phyloP scores from a whole-genome alignment of 768 basidiomycete species.

The Boletus patriciae region DNA sequence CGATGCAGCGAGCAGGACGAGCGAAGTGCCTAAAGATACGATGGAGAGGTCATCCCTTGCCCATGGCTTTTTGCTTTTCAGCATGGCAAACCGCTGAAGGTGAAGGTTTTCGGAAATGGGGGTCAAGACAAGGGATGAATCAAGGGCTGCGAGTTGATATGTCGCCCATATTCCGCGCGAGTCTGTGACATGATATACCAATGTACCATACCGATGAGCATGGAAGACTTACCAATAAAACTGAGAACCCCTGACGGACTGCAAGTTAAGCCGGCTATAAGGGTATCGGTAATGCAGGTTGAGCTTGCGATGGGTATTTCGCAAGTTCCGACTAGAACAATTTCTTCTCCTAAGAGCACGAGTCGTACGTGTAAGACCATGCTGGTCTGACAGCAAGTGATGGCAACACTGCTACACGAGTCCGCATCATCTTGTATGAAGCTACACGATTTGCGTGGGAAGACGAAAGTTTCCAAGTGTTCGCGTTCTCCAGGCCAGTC shows the following conservation, averaged over 20 bases:
- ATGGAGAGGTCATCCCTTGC: constrained; percentile 33
- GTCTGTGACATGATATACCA: constrained; percentile 33
- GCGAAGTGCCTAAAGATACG: constrained; percentile 55
- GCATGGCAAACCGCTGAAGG: constrained; percentile 20
- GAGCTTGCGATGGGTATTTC: constrained; percentile 22
- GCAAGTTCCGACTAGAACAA: constrained; percentile 17
- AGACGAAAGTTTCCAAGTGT: constrained; percentile 33
- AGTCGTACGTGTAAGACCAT: constrained; percentile 24
- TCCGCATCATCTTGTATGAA: constrained; percentile 25
- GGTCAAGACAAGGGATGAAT: constrained; percentile 26
- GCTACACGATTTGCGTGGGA: constrained; percentile 27
- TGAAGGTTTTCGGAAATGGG: constrained; percentile 22
- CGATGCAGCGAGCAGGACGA: constrained; percentile 54
- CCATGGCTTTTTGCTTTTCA: constrained; percentile 8
- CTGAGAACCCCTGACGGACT: constrained; percentile 51
- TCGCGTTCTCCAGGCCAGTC: constrained; percentile 28
- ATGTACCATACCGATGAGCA: neutral
- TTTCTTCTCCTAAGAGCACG: constrained; percentile 19
- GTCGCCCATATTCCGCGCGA: constrained; percentile 44
- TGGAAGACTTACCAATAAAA: constrained; percentile 45
- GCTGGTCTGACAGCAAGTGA: constrained; percentile 26
- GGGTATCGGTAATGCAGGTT: neutral
- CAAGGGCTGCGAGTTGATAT: constrained; percentile 33
- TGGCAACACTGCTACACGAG: constrained; percentile 6
- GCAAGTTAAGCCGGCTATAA: constrained; percentile 22